These are phyloP conservation scores for Elsinoe fawcettii DNA, from an alignment of 2,329 filamentous ascomycete species.

Conservation along the genomic window DNA sequence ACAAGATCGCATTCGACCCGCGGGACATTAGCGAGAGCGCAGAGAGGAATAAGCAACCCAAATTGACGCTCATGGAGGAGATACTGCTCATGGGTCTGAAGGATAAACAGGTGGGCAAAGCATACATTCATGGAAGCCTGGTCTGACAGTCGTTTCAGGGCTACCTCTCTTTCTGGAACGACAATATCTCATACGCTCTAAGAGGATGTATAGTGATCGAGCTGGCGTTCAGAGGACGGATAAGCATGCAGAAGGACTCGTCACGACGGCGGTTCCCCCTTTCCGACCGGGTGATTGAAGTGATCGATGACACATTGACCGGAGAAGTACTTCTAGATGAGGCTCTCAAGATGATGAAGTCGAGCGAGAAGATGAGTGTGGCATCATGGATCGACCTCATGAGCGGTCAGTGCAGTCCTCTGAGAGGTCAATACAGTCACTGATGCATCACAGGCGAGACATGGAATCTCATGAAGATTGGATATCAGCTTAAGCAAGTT, in stretches of 20 bases:
- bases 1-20: constrained; percentile 97
- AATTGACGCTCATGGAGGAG: constrained; percentile 98
- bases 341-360: constrained; percentile 99
- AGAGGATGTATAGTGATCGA: constrained; percentile 98
- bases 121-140: background rate
- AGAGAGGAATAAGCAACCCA: constrained; percentile 94
- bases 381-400: constrained; percentile 98
- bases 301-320: constrained; percentile 91
- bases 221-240: constrained; percentile 86
- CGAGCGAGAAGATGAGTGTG: constrained; percentile 99
- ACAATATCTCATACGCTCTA: constrained; percentile 97
- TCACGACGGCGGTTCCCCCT: constrained; percentile 85
- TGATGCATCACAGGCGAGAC: constrained; percentile 67
- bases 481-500: constrained; percentile 98
- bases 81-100: constrained; percentile 90
- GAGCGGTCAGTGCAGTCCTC: constrained; percentile 61
- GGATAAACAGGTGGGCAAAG: constrained; percentile 79
- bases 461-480: constrained; percentile 99
- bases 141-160: constrained; percentile 49
- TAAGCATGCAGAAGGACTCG: constrained; percentile 98
- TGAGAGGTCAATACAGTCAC: background rate
- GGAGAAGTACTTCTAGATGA: constrained; percentile 96
- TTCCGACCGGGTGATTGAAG: constrained; percentile 89
- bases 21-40: constrained; percentile 94
- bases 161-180: constrained; percentile 99